A percentile compares a stretch with the other conserved stretches of the same genome.
phyloP scores from a whole-genome alignment of 2,329 filamentous ascomycete genomes.

The Coccinonectria pachysandricola region DNA sequence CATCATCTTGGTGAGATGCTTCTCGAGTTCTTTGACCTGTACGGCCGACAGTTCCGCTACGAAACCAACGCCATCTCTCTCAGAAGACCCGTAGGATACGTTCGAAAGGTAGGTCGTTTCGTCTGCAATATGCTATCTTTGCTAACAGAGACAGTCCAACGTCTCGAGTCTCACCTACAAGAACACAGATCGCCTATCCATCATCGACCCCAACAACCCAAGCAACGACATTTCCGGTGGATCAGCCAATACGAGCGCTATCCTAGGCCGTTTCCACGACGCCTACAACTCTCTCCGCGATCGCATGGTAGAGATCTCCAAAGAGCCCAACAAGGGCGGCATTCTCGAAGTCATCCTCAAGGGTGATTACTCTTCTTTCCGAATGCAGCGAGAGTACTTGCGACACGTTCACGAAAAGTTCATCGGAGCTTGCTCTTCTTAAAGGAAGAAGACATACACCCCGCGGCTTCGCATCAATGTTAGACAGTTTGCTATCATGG shows the following conservation, averaged over 20 bases:
- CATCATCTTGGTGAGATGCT: conserved; percentile 71
- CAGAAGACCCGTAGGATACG: conserved; percentile 56
- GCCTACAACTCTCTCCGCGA: conserved; percentile 48
- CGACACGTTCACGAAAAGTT: conserved; percentile 37
- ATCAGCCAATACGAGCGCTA: conserved; percentile 57
- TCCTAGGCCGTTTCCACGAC: conserved; percentile 59
- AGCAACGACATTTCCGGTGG: conserved; percentile 87
- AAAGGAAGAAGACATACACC: too few relatives aligned
- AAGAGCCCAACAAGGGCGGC: conserved; percentile 17
- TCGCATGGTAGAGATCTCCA: conserved; percentile 44
- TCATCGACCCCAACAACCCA: conserved; percentile 82
- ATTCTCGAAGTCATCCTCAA: conserved; percentile 64
- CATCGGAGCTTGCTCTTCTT: conserved; percentile 24
- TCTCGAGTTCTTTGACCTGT: conserved; percentile 81
- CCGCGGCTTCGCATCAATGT: too few relatives aligned
- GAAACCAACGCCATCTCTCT: conserved; percentile 62
- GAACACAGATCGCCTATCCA: conserved; percentile 61
- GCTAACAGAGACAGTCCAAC: conserved; percentile 25
- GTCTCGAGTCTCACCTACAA: conserved; percentile 42
- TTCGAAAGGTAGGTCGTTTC: conserved; percentile 57
- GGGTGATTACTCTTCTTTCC: conserved; percentile 70
- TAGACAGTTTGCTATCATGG: too few relatives aligned
- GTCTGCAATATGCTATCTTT: background rate
- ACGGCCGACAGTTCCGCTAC: conserved; percentile 73
- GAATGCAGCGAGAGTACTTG: conserved; percentile 56